Conservation (phyloP, 2,329 filamentous ascomycete genomes). For the Paecilomyces variotii region DNA sequence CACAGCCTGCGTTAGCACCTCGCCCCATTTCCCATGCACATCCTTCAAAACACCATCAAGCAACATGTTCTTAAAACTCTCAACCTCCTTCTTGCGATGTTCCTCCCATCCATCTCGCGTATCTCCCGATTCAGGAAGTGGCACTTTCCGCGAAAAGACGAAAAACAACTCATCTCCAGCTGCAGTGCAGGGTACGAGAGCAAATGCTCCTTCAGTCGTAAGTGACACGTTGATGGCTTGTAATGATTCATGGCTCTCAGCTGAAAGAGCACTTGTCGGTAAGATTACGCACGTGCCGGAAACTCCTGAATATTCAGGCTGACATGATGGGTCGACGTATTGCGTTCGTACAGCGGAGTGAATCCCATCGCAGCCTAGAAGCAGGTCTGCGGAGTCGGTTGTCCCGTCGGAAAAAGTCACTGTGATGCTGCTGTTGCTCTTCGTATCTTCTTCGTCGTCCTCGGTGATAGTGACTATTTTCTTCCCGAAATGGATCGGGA, state of each 20-base stretch:
- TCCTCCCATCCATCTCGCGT: slow-evolving; percentile 22
- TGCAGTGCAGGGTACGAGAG: slow-evolving; percentile 14
- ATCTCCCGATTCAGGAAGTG: slow-evolving; percentile 13
- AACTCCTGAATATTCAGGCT: slow-evolving; percentile 28
- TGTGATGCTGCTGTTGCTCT: not conserved
- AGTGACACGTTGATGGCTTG: slow-evolving; percentile 2
- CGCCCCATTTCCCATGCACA: slow-evolving; percentile 12
- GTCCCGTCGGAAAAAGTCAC: not conserved
- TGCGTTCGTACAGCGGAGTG: slow-evolving; percentile 28
- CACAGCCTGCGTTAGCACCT: slow-evolving; percentile 8
- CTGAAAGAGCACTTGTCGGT: not conserved
- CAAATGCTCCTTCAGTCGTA: slow-evolving; percentile 18
- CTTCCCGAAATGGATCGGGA: slow-evolving; percentile 17
- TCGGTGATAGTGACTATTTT: slow-evolving; percentile 13
- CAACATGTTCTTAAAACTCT: slow-evolving; percentile 15
- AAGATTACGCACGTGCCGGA: slow-evolving; percentile 12
- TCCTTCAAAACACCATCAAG: slow-evolving; percentile 5
- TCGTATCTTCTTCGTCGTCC: slow-evolving; percentile 2
- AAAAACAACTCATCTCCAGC: slow-evolving; percentile 17
- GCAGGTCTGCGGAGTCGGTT: not conserved
- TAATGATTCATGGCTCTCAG: slow-evolving; percentile 2
- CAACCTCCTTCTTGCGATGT: slow-evolving; percentile 16
- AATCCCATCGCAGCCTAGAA: slow-evolving; percentile 34
- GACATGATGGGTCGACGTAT: slow-evolving; percentile 18
- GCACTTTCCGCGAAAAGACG: slow-evolving; percentile 20